Evolutionary conservation across 768 basidiomycete species (phyloP).

Genomic region (Mycena venus): DNA sequence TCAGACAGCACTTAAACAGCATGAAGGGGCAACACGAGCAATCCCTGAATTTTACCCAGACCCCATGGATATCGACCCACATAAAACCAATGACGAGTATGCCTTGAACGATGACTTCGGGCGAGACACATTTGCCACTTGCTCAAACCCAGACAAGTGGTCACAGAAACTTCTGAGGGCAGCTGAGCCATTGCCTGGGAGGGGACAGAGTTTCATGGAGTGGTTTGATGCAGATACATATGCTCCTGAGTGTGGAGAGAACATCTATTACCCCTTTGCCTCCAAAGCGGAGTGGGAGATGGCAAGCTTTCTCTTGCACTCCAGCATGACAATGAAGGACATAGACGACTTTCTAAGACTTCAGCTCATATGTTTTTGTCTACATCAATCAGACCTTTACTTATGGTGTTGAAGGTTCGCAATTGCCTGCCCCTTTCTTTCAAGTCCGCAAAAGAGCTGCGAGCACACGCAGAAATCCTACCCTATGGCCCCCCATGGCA

Average conservation of each 20-base stretch:
- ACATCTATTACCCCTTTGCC: constrained; percentile 49
- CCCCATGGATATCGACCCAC: background rate
- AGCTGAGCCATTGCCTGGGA: background rate
- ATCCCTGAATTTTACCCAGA: background rate
- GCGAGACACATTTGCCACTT: background rate
- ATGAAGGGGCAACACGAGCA: background rate
- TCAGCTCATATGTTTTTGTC: constrained; percentile 34
- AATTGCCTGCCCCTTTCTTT: constrained; percentile 22
- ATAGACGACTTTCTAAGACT: constrained; percentile 45
- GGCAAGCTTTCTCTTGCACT: constrained; percentile 42
- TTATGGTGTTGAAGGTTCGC: background rate
- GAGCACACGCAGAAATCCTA: constrained; percentile 28
- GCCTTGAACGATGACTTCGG: background rate
- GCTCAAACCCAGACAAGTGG: background rate
- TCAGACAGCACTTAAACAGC: background rate
- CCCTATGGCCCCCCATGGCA: constrained; percentile 39
- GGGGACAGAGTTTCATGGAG: background rate
- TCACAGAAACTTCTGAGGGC: background rate
- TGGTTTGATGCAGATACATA: background rate
- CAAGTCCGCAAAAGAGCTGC: constrained; percentile 31
- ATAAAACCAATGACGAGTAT: no score
- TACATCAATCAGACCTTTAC: background rate
- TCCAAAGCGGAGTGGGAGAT: constrained; percentile 49
- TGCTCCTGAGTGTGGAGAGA: background rate
- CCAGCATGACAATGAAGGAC: constrained; percentile 43